Evolutionary conservation across 768 basidiomycete genomes (phyloP).

Genomic region (Suillus variegatus): DNA sequence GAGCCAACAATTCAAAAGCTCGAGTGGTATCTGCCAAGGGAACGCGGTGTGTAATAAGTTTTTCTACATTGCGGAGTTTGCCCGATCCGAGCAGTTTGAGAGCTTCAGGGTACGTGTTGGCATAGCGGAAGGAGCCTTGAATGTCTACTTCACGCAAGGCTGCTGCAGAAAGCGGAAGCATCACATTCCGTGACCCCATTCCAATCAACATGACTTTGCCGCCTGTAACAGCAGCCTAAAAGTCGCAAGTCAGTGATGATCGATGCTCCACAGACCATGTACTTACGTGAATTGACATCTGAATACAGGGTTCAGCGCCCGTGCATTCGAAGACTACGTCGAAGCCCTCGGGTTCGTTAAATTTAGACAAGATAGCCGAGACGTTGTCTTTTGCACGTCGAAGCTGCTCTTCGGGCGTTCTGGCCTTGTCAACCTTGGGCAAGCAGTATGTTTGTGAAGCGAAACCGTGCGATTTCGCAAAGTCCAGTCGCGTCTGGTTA

Average conservation of each 20-base stretch:
- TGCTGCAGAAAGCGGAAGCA: constrained; percentile 81
- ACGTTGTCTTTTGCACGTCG: constrained; percentile 61
- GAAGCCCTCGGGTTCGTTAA: constrained; percentile 74
- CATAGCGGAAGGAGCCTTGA: constrained; percentile 88
- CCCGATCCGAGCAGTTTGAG: constrained; percentile 71
- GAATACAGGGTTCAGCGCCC: constrained; percentile 89
- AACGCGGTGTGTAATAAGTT: constrained; percentile 81
- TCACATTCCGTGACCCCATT: constrained; percentile 87
- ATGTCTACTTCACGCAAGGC: constrained; percentile 91
- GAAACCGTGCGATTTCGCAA: constrained; percentile 76
- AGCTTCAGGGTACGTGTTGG: constrained; percentile 89
- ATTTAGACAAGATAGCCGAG: constrained; percentile 50
- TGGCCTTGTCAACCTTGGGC: constrained; percentile 48
- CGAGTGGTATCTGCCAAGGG: constrained; percentile 59
- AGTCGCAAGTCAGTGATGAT: constrained; percentile 16
- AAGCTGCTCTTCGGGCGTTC: constrained; percentile 57
- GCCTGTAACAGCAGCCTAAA: constrained; percentile 76
- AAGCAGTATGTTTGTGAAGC: constrained; percentile 72
- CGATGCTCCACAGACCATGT: constrained; percentile 10
- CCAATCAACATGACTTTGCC: constrained; percentile 94
- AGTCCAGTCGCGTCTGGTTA: constrained; percentile 77
- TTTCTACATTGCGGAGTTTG: constrained; percentile 60
- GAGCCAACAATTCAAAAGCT: constrained; percentile 81
- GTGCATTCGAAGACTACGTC: constrained; percentile 96
- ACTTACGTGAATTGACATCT: constrained; percentile 88